These are phyloP conservation scores for Starmerella vitae DNA, from an alignment of 805 yeast species.

Conservation along the genomic window DNA sequence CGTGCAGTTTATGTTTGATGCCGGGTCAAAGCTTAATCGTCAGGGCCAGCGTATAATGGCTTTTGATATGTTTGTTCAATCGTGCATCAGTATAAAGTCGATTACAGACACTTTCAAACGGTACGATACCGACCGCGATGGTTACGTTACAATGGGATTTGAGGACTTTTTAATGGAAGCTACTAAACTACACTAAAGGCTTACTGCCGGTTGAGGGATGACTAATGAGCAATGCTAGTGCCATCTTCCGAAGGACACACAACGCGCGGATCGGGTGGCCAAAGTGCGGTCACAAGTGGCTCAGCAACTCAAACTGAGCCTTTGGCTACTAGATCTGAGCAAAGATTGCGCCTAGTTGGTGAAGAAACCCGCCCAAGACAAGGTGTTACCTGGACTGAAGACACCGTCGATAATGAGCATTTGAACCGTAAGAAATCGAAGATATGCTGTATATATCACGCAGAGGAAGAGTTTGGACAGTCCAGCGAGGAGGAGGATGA, in stretches of 20 bases:
- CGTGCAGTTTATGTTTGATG: conserved; percentile 44
- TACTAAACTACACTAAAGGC: conserved; percentile 21
- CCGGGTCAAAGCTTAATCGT: conserved; percentile 34
- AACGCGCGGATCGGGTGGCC: too few species aligned
- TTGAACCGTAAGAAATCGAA: conserved; percentile 82
- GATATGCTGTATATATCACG: conserved; percentile 56
- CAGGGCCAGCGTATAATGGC: conserved; percentile 34
- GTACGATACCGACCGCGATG: conserved; percentile 61
- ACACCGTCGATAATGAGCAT: conserved; percentile 78
- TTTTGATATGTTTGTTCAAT: conserved; percentile 72
- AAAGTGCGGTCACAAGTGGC: too few species aligned
- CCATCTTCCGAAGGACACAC: too few species aligned
- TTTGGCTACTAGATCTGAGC: too few species aligned
- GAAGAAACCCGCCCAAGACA: conserved; percentile 24
- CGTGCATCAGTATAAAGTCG: conserved; percentile 60
- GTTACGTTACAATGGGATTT: conserved; percentile 31
- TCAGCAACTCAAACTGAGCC: too few species aligned
- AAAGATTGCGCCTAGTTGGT: conserved; percentile 12
- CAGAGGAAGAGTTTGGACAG: conserved; percentile 30
- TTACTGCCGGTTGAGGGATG: neutral
- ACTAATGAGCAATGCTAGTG: too few species aligned
- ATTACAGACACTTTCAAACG: conserved; percentile 67
- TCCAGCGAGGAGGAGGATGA: conserved; percentile 25
- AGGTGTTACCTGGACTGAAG: conserved; percentile 71
- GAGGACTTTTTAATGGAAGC: conserved; percentile 30